These are phyloP conservation scores for Lonicera japonica DNA, from an alignment of 129 eudicot species.

Conservation along the genomic window DNA sequence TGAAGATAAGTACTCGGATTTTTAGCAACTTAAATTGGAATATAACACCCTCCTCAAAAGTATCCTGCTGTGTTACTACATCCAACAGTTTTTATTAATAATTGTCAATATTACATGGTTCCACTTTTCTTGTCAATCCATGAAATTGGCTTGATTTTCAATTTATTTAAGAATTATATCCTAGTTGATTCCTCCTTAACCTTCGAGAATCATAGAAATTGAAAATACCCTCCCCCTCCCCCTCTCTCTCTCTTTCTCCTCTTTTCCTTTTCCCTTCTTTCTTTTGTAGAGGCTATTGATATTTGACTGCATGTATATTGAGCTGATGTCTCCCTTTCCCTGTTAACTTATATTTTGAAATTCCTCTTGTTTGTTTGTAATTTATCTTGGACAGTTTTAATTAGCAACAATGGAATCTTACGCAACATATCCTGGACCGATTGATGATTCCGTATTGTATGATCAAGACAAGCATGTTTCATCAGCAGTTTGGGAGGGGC, in stretches of 20 bases:
- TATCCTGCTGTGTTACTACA: too few relatives aligned
- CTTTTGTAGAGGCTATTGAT: background rate
- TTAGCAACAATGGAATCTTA: slow-evolving; percentile 55
- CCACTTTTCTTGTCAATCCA: too few relatives aligned
- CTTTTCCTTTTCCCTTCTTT: background rate
- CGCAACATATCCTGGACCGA: slow-evolving; percentile 84
- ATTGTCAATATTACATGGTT: too few relatives aligned
- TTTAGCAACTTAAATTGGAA: too few relatives aligned
- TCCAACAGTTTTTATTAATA: too few relatives aligned
- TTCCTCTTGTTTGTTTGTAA: background rate
- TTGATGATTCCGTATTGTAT: slow-evolving; percentile 77
- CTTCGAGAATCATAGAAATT: too few relatives aligned
- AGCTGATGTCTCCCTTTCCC: background rate
- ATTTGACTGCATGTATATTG: background rate
- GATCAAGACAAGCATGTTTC: slow-evolving; percentile 99
- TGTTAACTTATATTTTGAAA: background rate
- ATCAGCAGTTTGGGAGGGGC: slow-evolving; percentile 97
- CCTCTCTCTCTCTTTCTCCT: background rate
- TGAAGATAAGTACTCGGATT: too few relatives aligned
- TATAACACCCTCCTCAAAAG: too few relatives aligned
- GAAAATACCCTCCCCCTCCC: too few relatives aligned
- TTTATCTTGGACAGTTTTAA: slow-evolving; percentile 17
- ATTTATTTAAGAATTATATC: too few relatives aligned
- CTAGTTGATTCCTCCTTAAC: too few relatives aligned
- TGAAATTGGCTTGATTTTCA: too few relatives aligned